Percentiles rank a stretch among this genome's conserved stretches.
Conservation (phyloP, 1,139 yeast species). For the Kodamaea derodonti region DNA sequence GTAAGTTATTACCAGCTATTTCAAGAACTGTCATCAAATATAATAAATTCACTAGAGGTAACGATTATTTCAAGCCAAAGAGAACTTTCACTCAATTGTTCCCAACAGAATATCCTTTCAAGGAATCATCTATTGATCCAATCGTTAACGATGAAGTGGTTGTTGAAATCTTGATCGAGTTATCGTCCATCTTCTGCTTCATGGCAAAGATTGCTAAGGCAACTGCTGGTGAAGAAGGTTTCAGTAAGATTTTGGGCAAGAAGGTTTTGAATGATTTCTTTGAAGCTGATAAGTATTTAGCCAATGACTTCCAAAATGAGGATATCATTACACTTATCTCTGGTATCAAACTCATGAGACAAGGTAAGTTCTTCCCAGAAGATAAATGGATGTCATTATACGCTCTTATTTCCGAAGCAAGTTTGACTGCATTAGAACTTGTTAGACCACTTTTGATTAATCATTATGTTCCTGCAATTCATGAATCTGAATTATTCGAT, state of each 20-base stretch:
- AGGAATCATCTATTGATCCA: slow-evolving; percentile 67
- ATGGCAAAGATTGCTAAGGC: slow-evolving; percentile 50
- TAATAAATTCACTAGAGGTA: slow-evolving; percentile 50
- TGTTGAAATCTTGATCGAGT: slow-evolving; percentile 71
- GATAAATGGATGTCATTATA: slow-evolving; percentile 68
- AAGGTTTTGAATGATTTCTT: slow-evolving; percentile 31
- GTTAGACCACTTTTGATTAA: slow-evolving; percentile 52
- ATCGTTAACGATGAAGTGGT: slow-evolving; percentile 65
- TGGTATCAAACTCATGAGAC: slow-evolving; percentile 56
- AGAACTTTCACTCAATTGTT: slow-evolving; percentile 65
- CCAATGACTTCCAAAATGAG: slow-evolving; percentile 35
- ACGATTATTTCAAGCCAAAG: slow-evolving; percentile 52
- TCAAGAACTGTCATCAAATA: slow-evolving; percentile 50
- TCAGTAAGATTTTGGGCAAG: slow-evolving; percentile 23
- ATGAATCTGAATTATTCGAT: slow-evolving; percentile 46
- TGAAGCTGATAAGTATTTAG: slow-evolving; percentile 29
- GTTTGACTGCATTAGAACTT: slow-evolving; percentile 55
- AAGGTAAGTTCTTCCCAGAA: slow-evolving; percentile 60
- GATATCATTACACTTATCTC: slow-evolving; percentile 46
- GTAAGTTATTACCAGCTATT: slow-evolving; percentile 51
- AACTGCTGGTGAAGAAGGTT: slow-evolving; percentile 47
- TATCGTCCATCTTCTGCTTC: slow-evolving; percentile 56
- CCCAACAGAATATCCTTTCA: slow-evolving; percentile 66
- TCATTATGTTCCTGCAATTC: slow-evolving; percentile 54
- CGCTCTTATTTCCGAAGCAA: slow-evolving; percentile 58